These are phyloP conservation scores for Xylaria sp. DNA, from an alignment of 2,329 filamentous ascomycete genomes.

Conservation along the genomic window DNA sequence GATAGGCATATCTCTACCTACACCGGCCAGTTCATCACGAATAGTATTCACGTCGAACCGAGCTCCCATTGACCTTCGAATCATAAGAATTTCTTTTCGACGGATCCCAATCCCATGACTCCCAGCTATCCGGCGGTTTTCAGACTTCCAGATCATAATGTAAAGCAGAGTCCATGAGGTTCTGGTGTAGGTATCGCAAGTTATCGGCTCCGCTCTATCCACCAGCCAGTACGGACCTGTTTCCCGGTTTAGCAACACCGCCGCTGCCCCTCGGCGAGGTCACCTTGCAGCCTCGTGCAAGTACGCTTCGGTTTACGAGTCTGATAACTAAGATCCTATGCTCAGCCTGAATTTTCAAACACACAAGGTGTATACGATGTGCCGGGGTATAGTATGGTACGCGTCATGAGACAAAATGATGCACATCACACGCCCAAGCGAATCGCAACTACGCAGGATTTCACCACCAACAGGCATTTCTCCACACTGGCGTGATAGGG, in stretches of 20 bases:
- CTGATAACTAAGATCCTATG: not conserved
- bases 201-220: not conserved
- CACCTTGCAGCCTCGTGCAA: not conserved
- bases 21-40: not conserved
- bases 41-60: not conserved
- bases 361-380: not conserved
- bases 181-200: constrained; percentile 7
- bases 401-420: not conserved
- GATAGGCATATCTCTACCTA: not conserved
- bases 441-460: not conserved
- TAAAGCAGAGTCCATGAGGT: not conserved
- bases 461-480: not conserved
- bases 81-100: not conserved
- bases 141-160: not conserved
- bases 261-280: constrained; percentile 6
- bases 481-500: constrained; percentile 3
- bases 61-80: not conserved
- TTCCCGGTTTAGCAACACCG: constrained; percentile 24
- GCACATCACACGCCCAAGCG: not conserved
- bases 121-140: not conserved
- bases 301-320: not conserved
- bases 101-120: not conserved
- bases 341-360: not conserved
- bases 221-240: constrained; percentile 7
- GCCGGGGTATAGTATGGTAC: not conserved